Evolutionary conservation across 2,329 filamentous ascomycete species (phyloP).

Genomic region (Knoxdaviesia capensis): DNA sequence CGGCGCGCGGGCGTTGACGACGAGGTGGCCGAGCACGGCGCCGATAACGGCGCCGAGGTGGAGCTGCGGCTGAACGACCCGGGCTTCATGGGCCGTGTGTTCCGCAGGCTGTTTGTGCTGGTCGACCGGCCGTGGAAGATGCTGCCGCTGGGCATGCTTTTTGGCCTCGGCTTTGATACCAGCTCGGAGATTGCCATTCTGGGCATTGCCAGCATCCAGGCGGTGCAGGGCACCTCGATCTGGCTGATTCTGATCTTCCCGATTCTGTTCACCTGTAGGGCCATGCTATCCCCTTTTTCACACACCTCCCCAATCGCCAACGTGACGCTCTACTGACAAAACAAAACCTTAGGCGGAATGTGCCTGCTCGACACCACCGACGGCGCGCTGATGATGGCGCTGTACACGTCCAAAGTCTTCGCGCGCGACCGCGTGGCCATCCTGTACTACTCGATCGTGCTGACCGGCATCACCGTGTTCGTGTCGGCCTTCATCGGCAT

Average conservation of each 20-base stretch:
- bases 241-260: slow-evolving; percentile 94
- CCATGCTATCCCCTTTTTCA: not conserved
- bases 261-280: slow-evolving; percentile 59
- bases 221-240: slow-evolving; percentile 65
- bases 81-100: slow-evolving; percentile 51
- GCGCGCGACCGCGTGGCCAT: slow-evolving; percentile 73
- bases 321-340: not conserved
- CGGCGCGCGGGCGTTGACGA: slow-evolving; percentile 9
- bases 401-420: slow-evolving; percentile 68
- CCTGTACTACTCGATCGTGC: slow-evolving; percentile 78
- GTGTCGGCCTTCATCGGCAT: slow-evolving; percentile 74
- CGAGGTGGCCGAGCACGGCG: slow-evolving; percentile 9
- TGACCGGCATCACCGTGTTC: slow-evolving; percentile 65
- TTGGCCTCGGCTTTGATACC: slow-evolving; percentile 87
- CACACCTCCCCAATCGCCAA: not conserved
- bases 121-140: slow-evolving; percentile 77
- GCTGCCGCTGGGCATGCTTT: slow-evolving; percentile 77
- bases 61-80: slow-evolving; percentile 54
- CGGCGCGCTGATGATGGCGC: slow-evolving; percentile 82
- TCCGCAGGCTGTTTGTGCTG: slow-evolving; percentile 59
- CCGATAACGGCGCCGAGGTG: slow-evolving; percentile 15
- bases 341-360: slow-evolving; percentile 50
- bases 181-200: slow-evolving; percentile 84
- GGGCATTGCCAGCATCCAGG: slow-evolving; percentile 77
- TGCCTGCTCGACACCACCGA: slow-evolving; percentile 85